Evolutionary conservation across 176 grass and related monocot genomes (phyloP).

Genomic region (Bonia amplexicaulis): DNA sequence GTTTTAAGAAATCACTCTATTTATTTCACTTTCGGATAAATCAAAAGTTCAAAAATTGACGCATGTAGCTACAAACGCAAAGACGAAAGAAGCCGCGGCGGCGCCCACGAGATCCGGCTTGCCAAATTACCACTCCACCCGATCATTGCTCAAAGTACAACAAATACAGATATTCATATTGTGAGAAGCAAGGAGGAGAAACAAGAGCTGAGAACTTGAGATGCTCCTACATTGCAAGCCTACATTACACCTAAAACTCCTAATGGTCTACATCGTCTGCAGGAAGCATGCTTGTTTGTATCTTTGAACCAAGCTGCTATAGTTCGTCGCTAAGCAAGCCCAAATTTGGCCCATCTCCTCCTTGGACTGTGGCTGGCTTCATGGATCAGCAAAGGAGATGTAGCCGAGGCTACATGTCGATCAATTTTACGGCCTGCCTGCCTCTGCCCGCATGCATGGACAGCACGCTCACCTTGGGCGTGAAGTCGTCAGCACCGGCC

Average conservation of each 20-base stretch:
- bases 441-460: background rate
- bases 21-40: no score
- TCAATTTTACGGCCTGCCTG: background rate
- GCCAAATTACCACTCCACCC: background rate
- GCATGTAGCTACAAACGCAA: background rate
- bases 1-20: no score
- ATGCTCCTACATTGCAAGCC: background rate
- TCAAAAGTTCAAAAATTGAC: no score
- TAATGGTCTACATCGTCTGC: background rate
- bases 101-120: background rate
- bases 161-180: background rate
- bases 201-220: background rate
- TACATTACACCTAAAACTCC: no score
- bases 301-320: background rate
- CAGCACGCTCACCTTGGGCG: constrained; percentile 35
- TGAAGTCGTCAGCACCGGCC: constrained; percentile 64
- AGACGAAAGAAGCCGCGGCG: background rate
- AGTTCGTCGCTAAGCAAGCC: constrained; percentile 12
- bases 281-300: background rate
- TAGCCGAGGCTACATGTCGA: background rate
- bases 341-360: constrained; percentile 47
- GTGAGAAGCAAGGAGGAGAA: background rate
- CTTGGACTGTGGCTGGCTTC: constrained; percentile 60
- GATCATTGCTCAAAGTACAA: background rate
- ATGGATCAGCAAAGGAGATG: background rate